Percentiles rank a stretch among this genome's conserved stretches.
Evolutionary conservation across 164 flowering plant genomes (phyloP).

Genomic region (Dillenia suffruticosa): DNA sequence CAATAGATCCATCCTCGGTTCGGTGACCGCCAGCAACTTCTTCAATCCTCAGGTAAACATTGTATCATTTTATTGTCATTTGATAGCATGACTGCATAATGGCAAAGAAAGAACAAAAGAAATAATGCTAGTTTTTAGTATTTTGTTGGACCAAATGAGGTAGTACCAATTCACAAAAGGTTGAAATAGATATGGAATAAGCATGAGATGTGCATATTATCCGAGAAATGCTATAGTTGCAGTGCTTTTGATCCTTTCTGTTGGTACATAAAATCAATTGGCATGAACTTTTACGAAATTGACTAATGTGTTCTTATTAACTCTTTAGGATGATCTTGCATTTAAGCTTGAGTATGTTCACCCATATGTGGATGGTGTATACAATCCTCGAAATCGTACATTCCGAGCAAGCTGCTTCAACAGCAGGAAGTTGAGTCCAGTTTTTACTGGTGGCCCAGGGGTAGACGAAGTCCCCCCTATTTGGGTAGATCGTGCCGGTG

Average conservation of each 20-base stretch:
- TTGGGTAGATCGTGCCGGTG: constrained; percentile 95
- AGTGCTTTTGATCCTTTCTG: too few relatives aligned
- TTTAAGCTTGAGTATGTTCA: constrained; percentile 98
- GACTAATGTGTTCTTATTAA: background rate
- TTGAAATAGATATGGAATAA: too few relatives aligned
- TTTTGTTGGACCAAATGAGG: too few relatives aligned
- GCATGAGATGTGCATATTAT: too few relatives aligned
- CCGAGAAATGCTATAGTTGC: too few relatives aligned
- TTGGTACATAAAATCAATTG: too few relatives aligned
- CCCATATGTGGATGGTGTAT: constrained; percentile 87
- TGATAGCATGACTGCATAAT: too few relatives aligned
- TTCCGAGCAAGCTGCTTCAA: constrained; percentile 87
- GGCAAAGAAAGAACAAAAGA: too few relatives aligned
- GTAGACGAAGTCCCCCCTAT: constrained; percentile 97
- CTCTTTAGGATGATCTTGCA: constrained; percentile 87
- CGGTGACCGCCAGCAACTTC: constrained; percentile 95
- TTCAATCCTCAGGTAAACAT: constrained; percentile 78
- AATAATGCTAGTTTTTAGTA: too few relatives aligned
- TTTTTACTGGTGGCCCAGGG: constrained; percentile 98
- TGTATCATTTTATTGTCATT: too few relatives aligned
- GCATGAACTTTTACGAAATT: too few relatives aligned
- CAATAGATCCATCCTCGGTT: constrained; percentile 85
- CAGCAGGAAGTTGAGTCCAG: constrained; percentile 94
- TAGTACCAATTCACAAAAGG: too few relatives aligned
- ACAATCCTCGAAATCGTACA: constrained; percentile 76